Evolutionary conservation across 192 early-diverging fungal species (phyloP).

Genomic region (Entomortierella lignicola): DNA sequence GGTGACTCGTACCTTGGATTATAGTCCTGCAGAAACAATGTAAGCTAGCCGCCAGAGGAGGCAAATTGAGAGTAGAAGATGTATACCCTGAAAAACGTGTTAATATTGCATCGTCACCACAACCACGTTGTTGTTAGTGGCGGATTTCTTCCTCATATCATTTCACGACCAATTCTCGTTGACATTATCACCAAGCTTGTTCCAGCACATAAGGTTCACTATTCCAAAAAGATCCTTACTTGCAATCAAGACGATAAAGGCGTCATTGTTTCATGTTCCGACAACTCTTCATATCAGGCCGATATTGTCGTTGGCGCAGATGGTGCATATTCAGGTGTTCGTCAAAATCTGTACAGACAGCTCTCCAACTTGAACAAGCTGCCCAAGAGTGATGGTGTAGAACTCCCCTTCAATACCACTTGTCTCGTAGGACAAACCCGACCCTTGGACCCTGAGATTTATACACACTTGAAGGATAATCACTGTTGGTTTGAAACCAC

Average conservation of each 20-base stretch:
- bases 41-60: neutral
- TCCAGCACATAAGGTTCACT: slow-evolving; percentile 12
- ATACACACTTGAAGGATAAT: slow-evolving; percentile 1
- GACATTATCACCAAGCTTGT: slow-evolving; percentile 6
- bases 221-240: slow-evolving; percentile 16
- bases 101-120: no score
- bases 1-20: slow-evolving; percentile 29
- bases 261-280: slow-evolving; percentile 18
- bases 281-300: slow-evolving; percentile 17
- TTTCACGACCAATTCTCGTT: slow-evolving; percentile 14
- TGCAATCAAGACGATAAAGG: slow-evolving; percentile 10
- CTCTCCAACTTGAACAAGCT: neutral
- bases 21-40: slow-evolving; percentile 33
- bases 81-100: no score
- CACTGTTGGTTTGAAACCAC: slow-evolving; percentile 3
- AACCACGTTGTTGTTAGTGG: no score
- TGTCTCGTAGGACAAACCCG: slow-evolving; percentile 17
- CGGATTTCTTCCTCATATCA: slow-evolving; percentile 14
- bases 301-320: slow-evolving; percentile 36
- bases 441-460: slow-evolving; percentile 2
- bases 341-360: slow-evolving; percentile 18
- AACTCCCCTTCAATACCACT: slow-evolving; percentile 9
- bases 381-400: neutral
- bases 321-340: slow-evolving; percentile 27
- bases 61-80: neutral